phyloP scores from a whole-genome alignment of 1,284 basidiomycete species.

The Fereydounia khargensis region DNA sequence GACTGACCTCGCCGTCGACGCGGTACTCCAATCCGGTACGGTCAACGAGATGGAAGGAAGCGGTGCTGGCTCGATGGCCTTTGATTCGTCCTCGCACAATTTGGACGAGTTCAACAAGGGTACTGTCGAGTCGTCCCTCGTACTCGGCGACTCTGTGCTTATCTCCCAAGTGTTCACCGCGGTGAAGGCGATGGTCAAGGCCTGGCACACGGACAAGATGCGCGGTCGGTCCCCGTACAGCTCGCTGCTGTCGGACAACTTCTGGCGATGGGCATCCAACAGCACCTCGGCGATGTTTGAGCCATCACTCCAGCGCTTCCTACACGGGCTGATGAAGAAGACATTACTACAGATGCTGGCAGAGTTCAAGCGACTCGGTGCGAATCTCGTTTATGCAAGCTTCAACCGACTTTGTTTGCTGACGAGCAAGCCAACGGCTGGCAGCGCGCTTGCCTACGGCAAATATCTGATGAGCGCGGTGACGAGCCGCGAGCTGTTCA shows the following conservation, averaged over 20 bases:
- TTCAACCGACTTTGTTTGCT: slow-evolving; percentile 86
- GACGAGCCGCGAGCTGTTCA: slow-evolving; percentile 91
- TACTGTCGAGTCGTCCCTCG: slow-evolving; percentile 64
- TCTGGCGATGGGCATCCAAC: slow-evolving; percentile 95
- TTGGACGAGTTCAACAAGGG: slow-evolving; percentile 85
- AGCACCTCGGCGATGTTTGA: slow-evolving; percentile 84
- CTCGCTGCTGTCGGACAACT: slow-evolving; percentile 70
- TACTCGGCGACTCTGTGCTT: slow-evolving; percentile 84
- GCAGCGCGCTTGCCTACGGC: slow-evolving; percentile 90
- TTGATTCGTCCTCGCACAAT: slow-evolving; percentile 76
- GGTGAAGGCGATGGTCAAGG: slow-evolving; percentile 82
- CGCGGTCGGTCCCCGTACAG: slow-evolving; percentile 66
- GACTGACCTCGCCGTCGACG: slow-evolving; percentile 88
- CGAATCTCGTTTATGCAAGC: slow-evolving; percentile 91
- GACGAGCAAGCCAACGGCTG: slow-evolving; percentile 87
- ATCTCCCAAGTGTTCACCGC: slow-evolving; percentile 83
- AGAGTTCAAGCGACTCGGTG: slow-evolving; percentile 93
- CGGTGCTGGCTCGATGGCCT: slow-evolving; percentile 70
- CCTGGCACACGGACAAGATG: slow-evolving; percentile 80
- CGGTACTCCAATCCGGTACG: slow-evolving; percentile 86
- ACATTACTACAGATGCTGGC: slow-evolving; percentile 94
- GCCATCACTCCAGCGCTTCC: slow-evolving; percentile 86
- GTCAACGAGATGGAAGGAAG: slow-evolving; percentile 97
- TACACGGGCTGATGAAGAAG: slow-evolving; percentile 95
- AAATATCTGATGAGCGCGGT: slow-evolving; percentile 89